Conservation (phyloP, 1,139 yeast genomes). For the Debaryomyces subglobosus region DNA sequence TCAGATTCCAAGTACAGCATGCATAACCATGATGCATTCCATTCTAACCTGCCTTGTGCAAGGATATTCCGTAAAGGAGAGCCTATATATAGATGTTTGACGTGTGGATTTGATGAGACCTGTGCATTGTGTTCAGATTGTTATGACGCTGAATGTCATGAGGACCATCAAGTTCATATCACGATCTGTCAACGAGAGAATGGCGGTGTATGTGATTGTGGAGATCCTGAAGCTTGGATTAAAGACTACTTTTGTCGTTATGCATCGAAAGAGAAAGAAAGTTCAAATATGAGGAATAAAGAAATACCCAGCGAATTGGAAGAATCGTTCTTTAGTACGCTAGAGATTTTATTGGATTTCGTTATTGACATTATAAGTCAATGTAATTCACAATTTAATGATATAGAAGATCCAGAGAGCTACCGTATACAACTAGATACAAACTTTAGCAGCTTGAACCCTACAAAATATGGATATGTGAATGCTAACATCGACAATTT, state of each 20-base stretch:
- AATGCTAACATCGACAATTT: conserved; percentile 18
- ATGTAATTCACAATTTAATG: conserved; percentile 41
- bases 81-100: conserved; percentile 79
- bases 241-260: conserved; percentile 41
- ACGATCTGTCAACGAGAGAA: conserved; percentile 77
- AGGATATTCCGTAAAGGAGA: conserved; percentile 80
- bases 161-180: conserved; percentile 75
- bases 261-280: conserved; percentile 20
- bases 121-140: conserved; percentile 86
- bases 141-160: conserved; percentile 69
- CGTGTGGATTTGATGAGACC: conserved; percentile 85
- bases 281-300: conserved; percentile 11
- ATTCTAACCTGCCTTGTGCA: conserved; percentile 76
- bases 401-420: conserved; percentile 25
- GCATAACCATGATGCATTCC: conserved; percentile 50
- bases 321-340: conserved; percentile 41
- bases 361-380: conserved; percentile 69
- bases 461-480: conserved; percentile 32
- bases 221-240: conserved; percentile 65
- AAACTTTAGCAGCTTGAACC: conserved; percentile 33
- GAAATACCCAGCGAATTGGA: conserved; percentile 40
- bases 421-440: conserved; percentile 29
- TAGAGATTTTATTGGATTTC: conserved; percentile 68
- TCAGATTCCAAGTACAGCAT: conserved; percentile 25
- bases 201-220: conserved; percentile 83